Conservation (phyloP, 2,329 filamentous ascomycete genomes). For the Epichloe scottii region DNA sequence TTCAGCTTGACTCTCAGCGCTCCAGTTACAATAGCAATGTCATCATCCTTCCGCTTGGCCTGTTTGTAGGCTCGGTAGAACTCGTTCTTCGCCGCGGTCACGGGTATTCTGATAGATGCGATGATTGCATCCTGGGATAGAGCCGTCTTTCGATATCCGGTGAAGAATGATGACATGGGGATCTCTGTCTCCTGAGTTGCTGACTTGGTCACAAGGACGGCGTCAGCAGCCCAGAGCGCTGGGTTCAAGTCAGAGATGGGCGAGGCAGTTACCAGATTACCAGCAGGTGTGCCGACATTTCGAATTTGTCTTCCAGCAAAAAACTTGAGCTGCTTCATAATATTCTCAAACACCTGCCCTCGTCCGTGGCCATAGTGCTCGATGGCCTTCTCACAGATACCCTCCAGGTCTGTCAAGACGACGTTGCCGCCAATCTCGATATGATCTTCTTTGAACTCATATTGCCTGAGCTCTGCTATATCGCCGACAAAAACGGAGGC, state of each 20-base stretch:
- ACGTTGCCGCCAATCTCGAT: conserved; percentile 93
- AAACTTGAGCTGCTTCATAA: conserved; percentile 86
- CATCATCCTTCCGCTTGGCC: conserved; percentile 92
- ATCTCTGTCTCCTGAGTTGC: conserved; percentile 63
- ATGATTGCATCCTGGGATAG: conserved; percentile 74
- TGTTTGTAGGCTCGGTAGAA: conserved; percentile 90
- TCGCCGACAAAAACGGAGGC: conserved; percentile 89
- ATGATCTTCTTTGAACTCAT: conserved; percentile 63
- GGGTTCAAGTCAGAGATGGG: conserved; percentile 96
- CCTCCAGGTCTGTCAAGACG: conserved; percentile 79
- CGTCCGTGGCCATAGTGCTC: conserved; percentile 59
- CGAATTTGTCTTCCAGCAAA: conserved; percentile 93
- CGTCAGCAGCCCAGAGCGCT: conserved; percentile 78
- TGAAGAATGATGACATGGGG: conserved; percentile 89
- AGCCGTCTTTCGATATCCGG: conserved; percentile 76
- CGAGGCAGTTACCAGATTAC: conserved; percentile 86
- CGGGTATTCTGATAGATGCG: conserved; percentile 72
- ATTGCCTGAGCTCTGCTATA: conserved; percentile 78
- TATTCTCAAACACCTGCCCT: conserved; percentile 76
- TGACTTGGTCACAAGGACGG: conserved; percentile 70
- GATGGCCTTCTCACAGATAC: conserved; percentile 68
- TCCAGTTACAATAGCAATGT: conserved; percentile 93
- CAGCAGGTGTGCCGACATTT: conserved; percentile 93
- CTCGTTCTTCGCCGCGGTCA: conserved; percentile 62
- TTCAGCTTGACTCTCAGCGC: conserved; percentile 66